These are phyloP conservation scores for Dentipellis fragilis DNA, from an alignment of 768 basidiomycete species.

Conservation along the genomic window DNA sequence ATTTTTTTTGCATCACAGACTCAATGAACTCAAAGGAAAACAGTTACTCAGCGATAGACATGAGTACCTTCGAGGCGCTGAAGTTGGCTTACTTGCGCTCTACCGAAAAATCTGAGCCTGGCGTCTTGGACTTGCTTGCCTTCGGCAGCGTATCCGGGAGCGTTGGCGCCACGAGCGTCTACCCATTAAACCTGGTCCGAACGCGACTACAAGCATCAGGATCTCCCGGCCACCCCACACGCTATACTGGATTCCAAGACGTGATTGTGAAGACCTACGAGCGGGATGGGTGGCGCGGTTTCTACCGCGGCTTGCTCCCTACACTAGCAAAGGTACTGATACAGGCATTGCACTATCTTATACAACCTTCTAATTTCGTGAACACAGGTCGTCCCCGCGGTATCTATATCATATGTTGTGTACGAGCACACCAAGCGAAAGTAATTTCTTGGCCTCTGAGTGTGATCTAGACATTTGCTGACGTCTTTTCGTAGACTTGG, in stretches of 20 bases:
- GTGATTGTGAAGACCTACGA: constrained; percentile 72
- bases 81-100: constrained; percentile 86
- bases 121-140: constrained; percentile 74
- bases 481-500: constrained; percentile 38
- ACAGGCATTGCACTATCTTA: neutral
- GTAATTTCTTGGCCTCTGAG: constrained; percentile 28
- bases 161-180: constrained; percentile 89
- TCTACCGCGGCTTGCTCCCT: constrained; percentile 38
- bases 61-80: constrained; percentile 94
- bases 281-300: constrained; percentile 86
- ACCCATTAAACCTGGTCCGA: constrained; percentile 84
- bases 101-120: constrained; percentile 82
- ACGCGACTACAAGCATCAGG: constrained; percentile 96
- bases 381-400: constrained; percentile 80
- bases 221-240: constrained; percentile 88
- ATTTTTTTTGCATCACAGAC: neutral
- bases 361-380: neutral
- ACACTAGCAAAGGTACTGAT: constrained; percentile 1
- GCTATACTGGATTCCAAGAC: constrained; percentile 82
- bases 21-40: neutral
- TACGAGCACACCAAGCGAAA: constrained; percentile 80
- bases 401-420: constrained; percentile 94
- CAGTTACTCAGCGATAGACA: constrained; percentile 91
- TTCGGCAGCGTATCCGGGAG: constrained; percentile 92
- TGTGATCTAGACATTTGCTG: constrained; percentile 5